Evolutionary conservation across 257 asterid genomes (phyloP).

Genomic region (Cinchona pubescens): DNA sequence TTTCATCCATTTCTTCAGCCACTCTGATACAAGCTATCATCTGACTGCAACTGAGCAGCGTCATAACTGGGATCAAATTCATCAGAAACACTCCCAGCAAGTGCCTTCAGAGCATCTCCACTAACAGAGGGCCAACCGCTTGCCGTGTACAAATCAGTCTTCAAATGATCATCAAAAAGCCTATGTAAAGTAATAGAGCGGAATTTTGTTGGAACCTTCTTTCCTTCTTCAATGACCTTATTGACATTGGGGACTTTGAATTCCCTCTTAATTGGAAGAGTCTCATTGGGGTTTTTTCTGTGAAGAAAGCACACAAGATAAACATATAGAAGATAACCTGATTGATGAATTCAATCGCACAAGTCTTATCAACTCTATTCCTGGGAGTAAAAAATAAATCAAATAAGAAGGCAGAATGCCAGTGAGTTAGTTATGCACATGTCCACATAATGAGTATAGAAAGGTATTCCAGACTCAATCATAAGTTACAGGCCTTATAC

Average conservation of each 20-base stretch:
- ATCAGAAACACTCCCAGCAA: slow-evolving; percentile 81
- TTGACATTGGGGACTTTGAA: slow-evolving; percentile 73
- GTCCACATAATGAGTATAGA: neutral
- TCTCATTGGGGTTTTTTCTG: slow-evolving; percentile 67
- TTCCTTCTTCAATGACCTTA: slow-evolving; percentile 84
- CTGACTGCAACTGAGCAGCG: slow-evolving; percentile 14
- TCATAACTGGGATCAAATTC: slow-evolving; percentile 61
- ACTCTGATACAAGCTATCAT: slow-evolving; percentile 18
- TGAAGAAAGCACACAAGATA: slow-evolving; percentile 20
- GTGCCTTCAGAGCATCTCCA: slow-evolving; percentile 73
- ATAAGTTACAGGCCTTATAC: neutral
- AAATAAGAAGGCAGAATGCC: neutral
- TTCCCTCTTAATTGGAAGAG: slow-evolving; percentile 63
- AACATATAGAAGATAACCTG: neutral
- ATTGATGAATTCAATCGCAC: neutral
- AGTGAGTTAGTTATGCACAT: neutral
- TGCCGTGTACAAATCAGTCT: slow-evolving; percentile 71
- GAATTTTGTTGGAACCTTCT: slow-evolving; percentile 69
- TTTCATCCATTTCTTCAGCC: slow-evolving; percentile 2
- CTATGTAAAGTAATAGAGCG: slow-evolving; percentile 71
- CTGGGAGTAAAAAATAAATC: neutral
- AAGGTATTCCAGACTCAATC: neutral
- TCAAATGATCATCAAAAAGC: slow-evolving; percentile 46
- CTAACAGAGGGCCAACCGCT: slow-evolving; percentile 98
- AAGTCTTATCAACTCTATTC: neutral